Evolutionary conservation across 768 basidiomycete species (phyloP).

Genomic region (Pleurotus giganteus): DNA sequence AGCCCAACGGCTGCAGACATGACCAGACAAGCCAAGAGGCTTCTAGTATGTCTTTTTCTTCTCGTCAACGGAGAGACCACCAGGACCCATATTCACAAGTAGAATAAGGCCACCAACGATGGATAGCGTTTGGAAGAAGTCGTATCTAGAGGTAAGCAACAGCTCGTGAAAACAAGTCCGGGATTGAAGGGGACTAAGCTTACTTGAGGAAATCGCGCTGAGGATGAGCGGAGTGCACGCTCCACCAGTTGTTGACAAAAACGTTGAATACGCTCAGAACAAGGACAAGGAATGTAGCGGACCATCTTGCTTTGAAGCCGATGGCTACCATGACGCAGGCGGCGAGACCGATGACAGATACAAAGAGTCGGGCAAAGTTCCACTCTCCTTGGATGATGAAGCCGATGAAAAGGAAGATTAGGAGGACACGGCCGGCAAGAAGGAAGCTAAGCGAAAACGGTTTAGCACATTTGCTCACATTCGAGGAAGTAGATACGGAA

Average conservation of each 20-base stretch:
- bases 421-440: constrained; percentile 91
- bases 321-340: constrained; percentile 96
- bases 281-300: constrained; percentile 91
- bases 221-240: constrained; percentile 86
- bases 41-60: constrained; percentile 94
- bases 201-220: constrained; percentile 98
- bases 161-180: not conserved
- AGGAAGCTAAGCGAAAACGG: constrained; percentile 68
- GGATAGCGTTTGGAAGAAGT: constrained; percentile 95
- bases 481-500: not conserved
- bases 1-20: no score
- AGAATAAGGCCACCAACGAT: constrained; percentile 98
- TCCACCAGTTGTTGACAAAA: constrained; percentile 99
- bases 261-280: constrained; percentile 94
- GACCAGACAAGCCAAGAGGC: no score
- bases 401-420: constrained; percentile 99
- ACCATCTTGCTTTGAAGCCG: constrained; percentile 99
- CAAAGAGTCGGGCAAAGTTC: constrained; percentile 81
- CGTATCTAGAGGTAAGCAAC: constrained; percentile 60
- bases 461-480: not conserved
- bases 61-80: constrained; percentile 95
- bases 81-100: constrained; percentile 98
- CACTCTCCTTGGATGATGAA: constrained; percentile 94
- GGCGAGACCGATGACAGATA: constrained; percentile 86
- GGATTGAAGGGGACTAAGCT: constrained; percentile 25